phyloP scores from a whole-genome alignment of 1,284 basidiomycete genomes.

The Lignosus rhinocerotis region DNA sequence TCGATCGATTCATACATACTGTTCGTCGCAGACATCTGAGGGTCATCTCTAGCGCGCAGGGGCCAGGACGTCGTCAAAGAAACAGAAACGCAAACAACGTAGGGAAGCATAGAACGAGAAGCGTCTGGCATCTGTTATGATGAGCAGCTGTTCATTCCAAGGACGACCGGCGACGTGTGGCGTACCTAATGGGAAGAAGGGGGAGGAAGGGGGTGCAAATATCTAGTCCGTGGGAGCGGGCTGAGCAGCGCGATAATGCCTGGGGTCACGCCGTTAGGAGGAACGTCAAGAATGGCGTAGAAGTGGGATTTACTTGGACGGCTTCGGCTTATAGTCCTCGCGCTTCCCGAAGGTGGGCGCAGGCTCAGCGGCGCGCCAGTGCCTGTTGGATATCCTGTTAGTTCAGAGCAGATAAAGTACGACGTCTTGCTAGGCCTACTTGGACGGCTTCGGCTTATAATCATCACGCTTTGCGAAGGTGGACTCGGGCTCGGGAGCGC shows the following conservation, averaged over 20 bases:
- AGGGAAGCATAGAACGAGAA: neutral
- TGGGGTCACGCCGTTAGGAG: neutral
- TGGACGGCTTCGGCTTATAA: constrained; percentile 21
- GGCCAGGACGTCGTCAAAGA: no score
- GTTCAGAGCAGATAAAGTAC: neutral
- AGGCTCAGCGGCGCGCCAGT: neutral
- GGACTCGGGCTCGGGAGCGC: no score
- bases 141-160: neutral
- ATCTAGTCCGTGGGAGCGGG: neutral
- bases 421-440: constrained; percentile 11
- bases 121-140: neutral
- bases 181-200: neutral
- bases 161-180: neutral
- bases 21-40: no score
- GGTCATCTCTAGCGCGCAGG: no score
- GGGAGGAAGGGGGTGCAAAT: neutral
- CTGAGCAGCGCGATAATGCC: constrained; percentile 3
- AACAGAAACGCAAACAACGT: neutral
- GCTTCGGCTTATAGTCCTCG: constrained; percentile 16
- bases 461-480: constrained; percentile 13
- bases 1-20: neutral
- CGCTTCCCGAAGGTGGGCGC: neutral
- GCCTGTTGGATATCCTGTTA: neutral
- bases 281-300: neutral
- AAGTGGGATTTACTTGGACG: constrained; percentile 22